Conservation (phyloP, 768 basidiomycete species). For the Phylloporus scabripes region DNA sequence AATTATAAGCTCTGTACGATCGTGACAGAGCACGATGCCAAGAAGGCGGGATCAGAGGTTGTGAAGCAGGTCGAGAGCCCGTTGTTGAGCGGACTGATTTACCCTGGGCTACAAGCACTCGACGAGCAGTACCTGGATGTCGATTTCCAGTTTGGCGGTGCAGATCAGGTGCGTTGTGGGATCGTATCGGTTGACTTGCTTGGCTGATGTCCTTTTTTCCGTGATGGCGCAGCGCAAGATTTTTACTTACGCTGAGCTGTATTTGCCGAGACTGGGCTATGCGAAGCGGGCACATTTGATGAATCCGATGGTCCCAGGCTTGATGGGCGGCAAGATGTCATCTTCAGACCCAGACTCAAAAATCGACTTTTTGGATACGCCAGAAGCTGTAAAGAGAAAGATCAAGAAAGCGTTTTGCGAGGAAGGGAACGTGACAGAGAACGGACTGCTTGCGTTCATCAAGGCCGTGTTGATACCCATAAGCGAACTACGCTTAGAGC, state of each 20-base stretch:
- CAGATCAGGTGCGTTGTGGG: conserved; percentile 72
- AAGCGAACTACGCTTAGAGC: conserved; percentile 66
- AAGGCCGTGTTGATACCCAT: conserved; percentile 87
- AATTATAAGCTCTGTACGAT: conserved; percentile 89
- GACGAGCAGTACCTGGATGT: conserved; percentile 96
- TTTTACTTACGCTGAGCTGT: conserved; percentile 95
- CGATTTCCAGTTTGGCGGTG: conserved; percentile 97
- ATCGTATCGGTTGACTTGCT: not conserved
- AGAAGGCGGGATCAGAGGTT: conserved; percentile 97
- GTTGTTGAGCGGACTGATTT: conserved; percentile 84
- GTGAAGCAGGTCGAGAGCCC: conserved; percentile 97
- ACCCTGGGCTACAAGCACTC: conserved; percentile 94
- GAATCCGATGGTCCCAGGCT: conserved; percentile 96
- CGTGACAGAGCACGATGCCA: conserved; percentile 93
- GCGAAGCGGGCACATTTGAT: conserved; percentile 93
- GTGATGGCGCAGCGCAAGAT: conserved; percentile 78
- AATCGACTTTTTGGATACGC: conserved; percentile 92
- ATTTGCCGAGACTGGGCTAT: conserved; percentile 92
- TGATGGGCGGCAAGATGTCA: conserved; percentile 96
- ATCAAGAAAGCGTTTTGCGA: conserved; percentile 92
- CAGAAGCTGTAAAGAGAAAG: conserved; percentile 81
- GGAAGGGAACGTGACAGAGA: conserved; percentile 82
- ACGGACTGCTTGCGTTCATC: conserved; percentile 84
- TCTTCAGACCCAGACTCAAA: conserved; percentile 97
- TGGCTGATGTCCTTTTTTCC: not conserved